A percentile compares a stretch with the other conserved stretches of the same genome.
Conservation (phyloP, 2,329 filamentous ascomycete genomes). For the Apiospora koreana region DNA sequence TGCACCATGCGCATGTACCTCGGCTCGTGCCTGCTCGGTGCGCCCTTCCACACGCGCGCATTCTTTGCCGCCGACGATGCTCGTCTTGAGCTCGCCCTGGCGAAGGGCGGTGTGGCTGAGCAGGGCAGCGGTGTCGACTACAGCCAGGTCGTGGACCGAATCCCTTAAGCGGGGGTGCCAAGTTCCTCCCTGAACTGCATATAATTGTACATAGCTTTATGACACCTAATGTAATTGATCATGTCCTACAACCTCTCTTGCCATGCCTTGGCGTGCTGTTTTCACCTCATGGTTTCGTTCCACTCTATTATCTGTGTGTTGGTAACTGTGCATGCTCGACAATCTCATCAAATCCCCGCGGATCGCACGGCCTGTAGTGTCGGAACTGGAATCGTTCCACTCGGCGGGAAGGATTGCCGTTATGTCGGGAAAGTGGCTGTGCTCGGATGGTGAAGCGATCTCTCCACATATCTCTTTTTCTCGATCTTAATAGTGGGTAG, state of each 20-base stretch:
- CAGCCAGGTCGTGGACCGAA: not conserved
- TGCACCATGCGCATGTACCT: constrained; percentile 30
- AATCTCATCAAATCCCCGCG: not conserved
- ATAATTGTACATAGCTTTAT: not conserved
- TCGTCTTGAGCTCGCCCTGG: constrained; percentile 30
- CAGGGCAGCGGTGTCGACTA: constrained; percentile 18
- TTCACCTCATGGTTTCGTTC: not conserved
- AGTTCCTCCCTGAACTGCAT: too few relatives aligned
- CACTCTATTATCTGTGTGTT: not conserved
- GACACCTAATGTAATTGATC: not conserved
- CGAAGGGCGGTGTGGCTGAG: constrained; percentile 33
- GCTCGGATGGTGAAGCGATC: not conserved
- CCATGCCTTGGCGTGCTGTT: not conserved
- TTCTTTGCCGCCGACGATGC: constrained; percentile 36
- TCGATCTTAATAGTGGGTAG: not conserved
- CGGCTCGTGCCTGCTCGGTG: constrained; percentile 30
- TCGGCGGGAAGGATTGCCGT: not conserved
- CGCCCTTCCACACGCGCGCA: constrained; percentile 32
- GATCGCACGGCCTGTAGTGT: not conserved
- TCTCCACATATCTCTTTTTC: not conserved
- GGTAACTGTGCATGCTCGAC: too few relatives aligned
- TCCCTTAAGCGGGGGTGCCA: not conserved
- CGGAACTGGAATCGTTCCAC: not conserved
- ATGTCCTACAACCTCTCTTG: too few relatives aligned
- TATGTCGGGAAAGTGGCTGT: not conserved